Conservation (phyloP, 2,329 filamentous ascomycete genomes). For the Coleophoma cylindrospora region DNA sequence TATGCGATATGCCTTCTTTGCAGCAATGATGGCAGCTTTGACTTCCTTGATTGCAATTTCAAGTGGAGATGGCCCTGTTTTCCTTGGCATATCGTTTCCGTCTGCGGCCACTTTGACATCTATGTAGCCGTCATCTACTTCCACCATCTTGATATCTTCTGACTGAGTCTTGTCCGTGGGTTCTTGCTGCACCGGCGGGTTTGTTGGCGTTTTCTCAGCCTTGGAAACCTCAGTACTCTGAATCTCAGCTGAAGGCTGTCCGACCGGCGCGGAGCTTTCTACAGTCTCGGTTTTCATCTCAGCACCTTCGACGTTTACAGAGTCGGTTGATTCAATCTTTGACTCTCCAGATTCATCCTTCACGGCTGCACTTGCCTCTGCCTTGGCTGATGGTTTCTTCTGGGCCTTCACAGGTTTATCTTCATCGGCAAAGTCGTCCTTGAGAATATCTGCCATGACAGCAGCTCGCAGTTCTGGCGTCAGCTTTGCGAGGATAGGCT, state of each 20-base stretch:
- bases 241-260: not conserved
- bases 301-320: not conserved
- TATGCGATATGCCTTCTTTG: constrained; percentile 82
- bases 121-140: not conserved
- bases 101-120: not conserved
- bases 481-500: constrained; percentile 59
- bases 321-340: not conserved
- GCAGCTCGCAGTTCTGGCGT: constrained; percentile 58
- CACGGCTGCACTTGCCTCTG: constrained; percentile 10
- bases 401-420: constrained; percentile 14
- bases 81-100: not conserved
- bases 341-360: constrained; percentile 12
- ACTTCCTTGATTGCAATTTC: constrained; percentile 66
- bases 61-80: constrained; percentile 38
- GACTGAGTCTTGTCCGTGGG: not conserved
- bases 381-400: constrained; percentile 8
- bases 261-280: not conserved
- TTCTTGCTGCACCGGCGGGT: not conserved
- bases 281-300: not conserved
- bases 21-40: constrained; percentile 74
- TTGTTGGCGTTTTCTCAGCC: not conserved
- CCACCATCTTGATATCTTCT: not conserved
- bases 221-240: not conserved
- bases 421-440: constrained; percentile 11
- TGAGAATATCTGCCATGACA: constrained; percentile 58